phyloP scores from a whole-genome alignment of 202 grass and related monocot genomes.

The Thinopyrum obtusiflorum region DNA sequence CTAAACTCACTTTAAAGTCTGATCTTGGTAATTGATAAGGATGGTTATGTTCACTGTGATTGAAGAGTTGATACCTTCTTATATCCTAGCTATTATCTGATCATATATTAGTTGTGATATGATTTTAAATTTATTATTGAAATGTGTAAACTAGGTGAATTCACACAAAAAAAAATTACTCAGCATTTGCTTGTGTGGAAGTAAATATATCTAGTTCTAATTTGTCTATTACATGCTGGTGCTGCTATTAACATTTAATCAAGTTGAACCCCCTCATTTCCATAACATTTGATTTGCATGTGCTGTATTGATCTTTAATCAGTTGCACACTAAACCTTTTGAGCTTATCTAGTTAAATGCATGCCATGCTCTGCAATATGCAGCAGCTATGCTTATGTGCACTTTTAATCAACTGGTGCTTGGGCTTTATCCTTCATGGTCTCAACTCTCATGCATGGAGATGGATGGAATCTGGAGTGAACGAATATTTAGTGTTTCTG shows the following conservation, averaged over 20 bases:
- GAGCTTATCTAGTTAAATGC: neutral
- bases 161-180: neutral
- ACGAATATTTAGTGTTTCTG: neutral
- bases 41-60: constrained; percentile 1
- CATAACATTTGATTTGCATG: neutral
- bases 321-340: neutral
- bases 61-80: neutral
- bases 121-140: neutral
- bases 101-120: neutral
- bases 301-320: neutral
- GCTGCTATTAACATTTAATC: neutral
- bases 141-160: neutral
- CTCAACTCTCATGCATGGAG: neutral
- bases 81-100: neutral
- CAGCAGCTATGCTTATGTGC: neutral
- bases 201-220: neutral
- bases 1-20: neutral
- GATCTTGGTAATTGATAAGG: constrained; percentile 1
- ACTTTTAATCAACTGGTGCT: neutral
- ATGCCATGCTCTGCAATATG: neutral
- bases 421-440: neutral
- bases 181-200: neutral
- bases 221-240: constrained; percentile 23
- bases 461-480: neutral
- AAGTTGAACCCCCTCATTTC: neutral